Evolutionary conservation across 1,139 yeast genomes (phyloP).

Genomic region (Kodamaea derodonti): DNA sequence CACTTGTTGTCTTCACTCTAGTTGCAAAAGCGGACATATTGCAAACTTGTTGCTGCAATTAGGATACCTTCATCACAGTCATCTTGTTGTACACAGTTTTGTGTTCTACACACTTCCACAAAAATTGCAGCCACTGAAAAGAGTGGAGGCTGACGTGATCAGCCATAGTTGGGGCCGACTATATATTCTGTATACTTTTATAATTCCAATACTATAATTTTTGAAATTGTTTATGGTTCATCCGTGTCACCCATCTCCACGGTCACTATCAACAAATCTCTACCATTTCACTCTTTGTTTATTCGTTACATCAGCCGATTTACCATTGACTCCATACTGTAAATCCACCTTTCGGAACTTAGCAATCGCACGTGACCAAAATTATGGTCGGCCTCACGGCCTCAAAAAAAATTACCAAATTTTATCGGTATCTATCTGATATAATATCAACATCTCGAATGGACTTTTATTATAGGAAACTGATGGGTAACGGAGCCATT

Average conservation of each 20-base stretch:
- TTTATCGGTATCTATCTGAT: not conserved
- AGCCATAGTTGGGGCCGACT: not conserved
- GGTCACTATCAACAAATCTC: not conserved
- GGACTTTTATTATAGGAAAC: constrained; percentile 36
- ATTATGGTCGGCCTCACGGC: not conserved
- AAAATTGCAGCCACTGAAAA: not conserved
- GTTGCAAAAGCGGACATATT: too few relatives aligned
- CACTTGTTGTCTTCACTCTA: too few relatives aligned
- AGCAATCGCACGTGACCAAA: not conserved
- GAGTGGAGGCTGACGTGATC: not conserved
- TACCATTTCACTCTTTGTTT: too few relatives aligned
- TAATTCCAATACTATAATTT: too few relatives aligned
- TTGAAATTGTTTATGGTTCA: not conserved
- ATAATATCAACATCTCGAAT: constrained; percentile 11
- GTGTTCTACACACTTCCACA: too few relatives aligned
- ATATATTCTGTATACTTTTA: too few relatives aligned
- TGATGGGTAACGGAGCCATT: constrained; percentile 38
- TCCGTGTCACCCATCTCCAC: not conserved
- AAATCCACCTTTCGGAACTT: not conserved
- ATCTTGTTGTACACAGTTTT: too few relatives aligned
- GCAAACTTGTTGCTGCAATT: too few relatives aligned
- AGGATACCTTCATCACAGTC: too few relatives aligned
- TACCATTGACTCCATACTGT: not conserved
- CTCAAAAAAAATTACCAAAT: not conserved
- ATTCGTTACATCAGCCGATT: not conserved